Base-by-base conservation (phyloP, 805 yeast genomes). In the Schwanniomyces polymorphus region DNA sequence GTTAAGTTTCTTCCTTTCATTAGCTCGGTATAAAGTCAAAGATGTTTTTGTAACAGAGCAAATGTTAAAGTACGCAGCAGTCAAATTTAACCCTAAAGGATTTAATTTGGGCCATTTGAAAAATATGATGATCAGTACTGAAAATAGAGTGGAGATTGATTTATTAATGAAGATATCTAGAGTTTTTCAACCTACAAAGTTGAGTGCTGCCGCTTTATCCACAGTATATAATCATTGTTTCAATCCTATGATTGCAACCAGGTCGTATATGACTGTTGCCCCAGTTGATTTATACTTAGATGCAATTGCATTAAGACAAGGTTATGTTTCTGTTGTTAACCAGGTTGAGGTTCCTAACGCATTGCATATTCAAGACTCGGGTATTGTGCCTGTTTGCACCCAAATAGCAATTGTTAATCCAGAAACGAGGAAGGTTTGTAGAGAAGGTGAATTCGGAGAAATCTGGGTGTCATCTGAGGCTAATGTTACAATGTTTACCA, bases 401-500 rank as follows among this genome's bases (percentile, higher is more conserved):
- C 96, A 91, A 59, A 81, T 94, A 28, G 94, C 96, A 1, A 87
- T 94, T 49, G 97, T 94, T 3, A 94, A 94, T 54, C 99, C 99
- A 1, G 97, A 94, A 61, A 92, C 97, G 0, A 66, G 79, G 39
- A 71, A 74, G 45, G 71, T 91, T 10, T 92, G 99, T 61, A 81
- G 79, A 48, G 85, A 84, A 43, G 97, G 98, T 7, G 99, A 94
- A 64, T 84, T 82, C 64, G 99, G 99, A 28, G 99, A 94, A 67
- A 90, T 94, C 34, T 94, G 98, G 98, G 95, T 92, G 2, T 81
- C 88, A 52, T 87, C 96, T 0, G 96, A 90, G 53, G 96, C 92
- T 0, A 91, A 86, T 55, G 85, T 83, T 26, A 64, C 74, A 10
- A 80, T 81, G 6, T 85, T 82, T 61, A 79, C 81, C 34, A 74